phyloP scores from a whole-genome alignment of 2,329 filamentous ascomycete species.

The Chaetomium olivaceum region DNA sequence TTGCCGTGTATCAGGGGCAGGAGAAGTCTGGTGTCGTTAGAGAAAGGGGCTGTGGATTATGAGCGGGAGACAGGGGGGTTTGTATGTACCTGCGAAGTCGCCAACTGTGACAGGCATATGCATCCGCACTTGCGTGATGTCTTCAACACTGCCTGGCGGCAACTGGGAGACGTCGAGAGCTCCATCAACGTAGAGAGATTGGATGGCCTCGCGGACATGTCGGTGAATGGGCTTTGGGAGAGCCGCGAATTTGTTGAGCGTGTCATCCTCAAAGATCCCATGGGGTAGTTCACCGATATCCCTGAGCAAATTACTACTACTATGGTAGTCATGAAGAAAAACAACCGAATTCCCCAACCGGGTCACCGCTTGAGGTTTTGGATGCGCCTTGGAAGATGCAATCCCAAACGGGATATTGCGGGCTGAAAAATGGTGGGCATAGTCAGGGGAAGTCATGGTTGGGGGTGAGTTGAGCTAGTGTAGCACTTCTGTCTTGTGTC shows the following conservation, averaged over 20 bases:
- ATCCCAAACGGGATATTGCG: constrained; percentile 14
- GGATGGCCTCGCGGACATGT: not conserved
- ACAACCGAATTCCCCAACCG: constrained; percentile 5
- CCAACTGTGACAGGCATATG: constrained; percentile 16
- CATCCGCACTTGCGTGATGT: constrained; percentile 3
- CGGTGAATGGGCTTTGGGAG: not conserved
- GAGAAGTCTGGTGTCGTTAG: constrained; percentile 5
- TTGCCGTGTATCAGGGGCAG: constrained; percentile 11
- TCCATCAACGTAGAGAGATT: not conserved
- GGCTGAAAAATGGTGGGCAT: constrained; percentile 15
- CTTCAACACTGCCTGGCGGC: not conserved
- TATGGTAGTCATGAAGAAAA: constrained; percentile 1
- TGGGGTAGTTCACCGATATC: not conserved
- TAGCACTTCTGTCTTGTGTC: not conserved
- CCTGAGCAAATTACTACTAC: not conserved
- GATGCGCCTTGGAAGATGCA: not conserved
- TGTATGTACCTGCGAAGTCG: constrained; percentile 8
- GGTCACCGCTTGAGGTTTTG: constrained; percentile 1
- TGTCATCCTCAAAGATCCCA: not conserved
- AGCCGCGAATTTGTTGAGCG: constrained; percentile 9
- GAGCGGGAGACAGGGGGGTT: not conserved
- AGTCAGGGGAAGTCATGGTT: constrained; percentile 9
- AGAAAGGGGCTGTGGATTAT: not conserved
- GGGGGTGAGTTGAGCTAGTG: not conserved
- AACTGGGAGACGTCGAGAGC: not conserved